Evolutionary conservation across 2,329 filamentous ascomycete species (phyloP).

Genomic region (Alternaria hordeiaustralica): DNA sequence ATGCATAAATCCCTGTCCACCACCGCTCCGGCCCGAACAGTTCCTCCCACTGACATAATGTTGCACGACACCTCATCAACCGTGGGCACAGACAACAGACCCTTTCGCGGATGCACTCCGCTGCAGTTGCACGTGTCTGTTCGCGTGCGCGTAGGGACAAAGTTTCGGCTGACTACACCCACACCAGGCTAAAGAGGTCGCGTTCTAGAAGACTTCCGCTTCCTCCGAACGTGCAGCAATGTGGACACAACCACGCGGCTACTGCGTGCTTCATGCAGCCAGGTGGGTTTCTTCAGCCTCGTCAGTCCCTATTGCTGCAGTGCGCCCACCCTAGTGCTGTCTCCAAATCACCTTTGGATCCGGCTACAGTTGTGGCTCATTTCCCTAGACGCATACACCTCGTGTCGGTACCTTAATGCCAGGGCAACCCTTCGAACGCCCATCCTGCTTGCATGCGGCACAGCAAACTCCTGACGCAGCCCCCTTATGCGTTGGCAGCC

Average conservation of each 20-base stretch:
- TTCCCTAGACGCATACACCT: background rate
- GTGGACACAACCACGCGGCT: constrained; percentile 6
- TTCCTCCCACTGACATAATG: background rate
- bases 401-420: background rate
- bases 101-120: background rate
- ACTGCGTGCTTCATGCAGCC: constrained; percentile 6
- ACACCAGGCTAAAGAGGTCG: constrained; percentile 6
- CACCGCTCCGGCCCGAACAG: constrained; percentile 2
- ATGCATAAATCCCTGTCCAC: background rate
- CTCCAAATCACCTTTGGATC: background rate
- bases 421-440: background rate
- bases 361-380: background rate
- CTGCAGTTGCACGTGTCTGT: background rate
- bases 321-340: background rate
- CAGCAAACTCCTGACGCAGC: constrained; percentile 5
- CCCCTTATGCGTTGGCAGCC: constrained; percentile 2
- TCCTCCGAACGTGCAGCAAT: constrained; percentile 7
- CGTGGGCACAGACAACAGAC: constrained; percentile 2
- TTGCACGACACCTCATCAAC: constrained; percentile 13
- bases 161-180: constrained; percentile 6
- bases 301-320: background rate
- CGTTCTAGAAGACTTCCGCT: constrained; percentile 23
- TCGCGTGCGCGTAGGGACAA: background rate
- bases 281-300: constrained; percentile 8
- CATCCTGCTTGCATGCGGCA: constrained; percentile 2